Evolutionary conservation across 2,329 filamentous ascomycete species (phyloP), one percentile per base, ranked within the genome.

Genomic region (Daldinia sp.): DNA sequence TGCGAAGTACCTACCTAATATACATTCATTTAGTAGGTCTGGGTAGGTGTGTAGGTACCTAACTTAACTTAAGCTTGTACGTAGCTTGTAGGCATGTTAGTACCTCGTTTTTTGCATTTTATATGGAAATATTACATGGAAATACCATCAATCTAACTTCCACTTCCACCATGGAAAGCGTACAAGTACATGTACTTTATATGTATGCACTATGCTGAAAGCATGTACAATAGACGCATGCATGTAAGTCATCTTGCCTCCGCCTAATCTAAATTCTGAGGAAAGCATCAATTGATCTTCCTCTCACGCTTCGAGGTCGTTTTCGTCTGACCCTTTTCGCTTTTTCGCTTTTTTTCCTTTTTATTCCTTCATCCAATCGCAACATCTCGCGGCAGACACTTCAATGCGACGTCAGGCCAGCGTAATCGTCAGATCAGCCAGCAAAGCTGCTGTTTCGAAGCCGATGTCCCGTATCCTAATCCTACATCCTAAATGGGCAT

Each of bases 221-320:
- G 18, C 26, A 51, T 44, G 54, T 55, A 64, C 28, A 35, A 12
- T 57, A 6, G 23, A 28, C 10, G 41, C 41, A 70, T 68, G 62
- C 55, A 67, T 71, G 65, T 70, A 70, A 65, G 66, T 71, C 63
- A 71, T 69, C 61, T 67, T 37, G 68, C 65, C 65, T 68, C 68
- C 55, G 57, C 53, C 60, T 62, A 60, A 68, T 69, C 67, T 72
- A 66, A 62, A 60, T 69, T 23, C 51, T 57, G 12, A 63, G 59
- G 12, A 50, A 30, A 35, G 9, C 23, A 37, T 60, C 54, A 66
- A 57, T 57, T 37, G 23, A 51, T 68, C 65, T 71, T 66, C 68
- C 64, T 68, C 66, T 71, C 63, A 62, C 26, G 33, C 6, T 61
- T 68, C 63, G 58, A 65, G 12, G 20, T 65, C 41, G 55, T 72